Evolutionary conservation across 805 yeast species (phyloP).

Genomic region (Debaryomyces maramus): DNA sequence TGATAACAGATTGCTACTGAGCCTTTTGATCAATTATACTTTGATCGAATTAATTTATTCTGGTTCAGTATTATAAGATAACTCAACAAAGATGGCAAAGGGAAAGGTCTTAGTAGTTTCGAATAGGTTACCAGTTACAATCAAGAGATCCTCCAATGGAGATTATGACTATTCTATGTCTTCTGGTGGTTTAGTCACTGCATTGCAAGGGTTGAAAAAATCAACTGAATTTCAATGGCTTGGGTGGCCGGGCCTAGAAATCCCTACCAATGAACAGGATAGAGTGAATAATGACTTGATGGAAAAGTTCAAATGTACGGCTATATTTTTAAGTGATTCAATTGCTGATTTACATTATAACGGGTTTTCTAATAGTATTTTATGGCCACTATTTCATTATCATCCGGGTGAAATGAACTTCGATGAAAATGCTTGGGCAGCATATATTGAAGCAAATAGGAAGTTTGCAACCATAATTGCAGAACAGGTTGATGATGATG

Average conservation of each 20-base stretch:
- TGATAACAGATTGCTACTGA: not conserved
- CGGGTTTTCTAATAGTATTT: slow-evolving; percentile 89
- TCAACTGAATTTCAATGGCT: slow-evolving; percentile 89
- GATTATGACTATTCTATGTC: slow-evolving; percentile 85
- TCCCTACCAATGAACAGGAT: slow-evolving; percentile 73
- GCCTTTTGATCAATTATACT: too few species aligned
- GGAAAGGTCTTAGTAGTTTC: slow-evolving; percentile 90
- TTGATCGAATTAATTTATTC: too few species aligned
- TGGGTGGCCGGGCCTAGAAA: slow-evolving; percentile 93
- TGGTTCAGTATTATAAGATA: too few species aligned
- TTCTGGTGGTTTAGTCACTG: slow-evolving; percentile 96
- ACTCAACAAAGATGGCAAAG: slow-evolving; percentile 19
- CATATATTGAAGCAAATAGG: slow-evolving; percentile 89
- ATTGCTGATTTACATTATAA: slow-evolving; percentile 95
- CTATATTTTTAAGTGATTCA: slow-evolving; percentile 83
- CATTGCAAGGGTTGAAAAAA: slow-evolving; percentile 86
- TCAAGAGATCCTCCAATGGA: slow-evolving; percentile 61
- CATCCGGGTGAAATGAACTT: slow-evolving; percentile 99
- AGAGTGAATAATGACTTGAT: slow-evolving; percentile 68
- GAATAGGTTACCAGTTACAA: slow-evolving; percentile 93
- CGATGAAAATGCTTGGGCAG: slow-evolving; percentile 97
- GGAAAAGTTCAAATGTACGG: slow-evolving; percentile 82
- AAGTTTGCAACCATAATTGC: slow-evolving; percentile 77
- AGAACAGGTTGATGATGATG: slow-evolving; percentile 71
- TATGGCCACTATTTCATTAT: slow-evolving; percentile 98